Evolutionary conservation across 768 basidiomycete genomes (phyloP).

Genomic region (Phlebiopsis flavidoalba): DNA sequence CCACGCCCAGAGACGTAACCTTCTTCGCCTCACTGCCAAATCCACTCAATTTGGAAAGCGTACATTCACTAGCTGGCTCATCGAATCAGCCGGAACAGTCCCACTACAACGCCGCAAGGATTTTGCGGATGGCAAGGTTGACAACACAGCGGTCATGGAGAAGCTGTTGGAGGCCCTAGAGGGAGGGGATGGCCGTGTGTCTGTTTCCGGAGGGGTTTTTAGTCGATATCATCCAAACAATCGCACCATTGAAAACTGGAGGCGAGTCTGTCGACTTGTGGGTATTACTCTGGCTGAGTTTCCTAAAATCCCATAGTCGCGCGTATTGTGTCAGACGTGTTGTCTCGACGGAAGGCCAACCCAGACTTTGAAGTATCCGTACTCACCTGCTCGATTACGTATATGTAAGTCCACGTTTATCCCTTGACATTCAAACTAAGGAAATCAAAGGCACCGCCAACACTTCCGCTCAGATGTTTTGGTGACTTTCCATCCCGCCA

Average conservation of each 20-base stretch:
- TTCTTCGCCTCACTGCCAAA: constrained; percentile 84
- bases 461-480: constrained; percentile 87
- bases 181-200: constrained; percentile 71
- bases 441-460: constrained; percentile 60
- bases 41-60: constrained; percentile 77
- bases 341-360: constrained; percentile 63
- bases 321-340: constrained; percentile 72
- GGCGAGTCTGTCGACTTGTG: constrained; percentile 35
- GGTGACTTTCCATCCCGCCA: constrained; percentile 73
- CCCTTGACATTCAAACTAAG: constrained; percentile 1
- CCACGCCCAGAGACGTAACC: constrained; percentile 55
- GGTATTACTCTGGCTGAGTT: background rate
- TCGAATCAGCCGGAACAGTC: constrained; percentile 83
- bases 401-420: constrained; percentile 51
- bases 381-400: constrained; percentile 76
- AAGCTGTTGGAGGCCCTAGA: constrained; percentile 72
- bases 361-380: constrained; percentile 69
- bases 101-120: constrained; percentile 80
- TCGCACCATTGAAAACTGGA: constrained; percentile 85
- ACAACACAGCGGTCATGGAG: constrained; percentile 69
- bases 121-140: constrained; percentile 42
- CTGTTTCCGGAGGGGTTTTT: constrained; percentile 83
- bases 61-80: constrained; percentile 88
- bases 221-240: constrained; percentile 83
- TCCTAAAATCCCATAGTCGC: constrained; percentile 50